Base-by-base conservation (phyloP, 1,284 basidiomycete genomes). In the Sutorius eximius region DNA sequence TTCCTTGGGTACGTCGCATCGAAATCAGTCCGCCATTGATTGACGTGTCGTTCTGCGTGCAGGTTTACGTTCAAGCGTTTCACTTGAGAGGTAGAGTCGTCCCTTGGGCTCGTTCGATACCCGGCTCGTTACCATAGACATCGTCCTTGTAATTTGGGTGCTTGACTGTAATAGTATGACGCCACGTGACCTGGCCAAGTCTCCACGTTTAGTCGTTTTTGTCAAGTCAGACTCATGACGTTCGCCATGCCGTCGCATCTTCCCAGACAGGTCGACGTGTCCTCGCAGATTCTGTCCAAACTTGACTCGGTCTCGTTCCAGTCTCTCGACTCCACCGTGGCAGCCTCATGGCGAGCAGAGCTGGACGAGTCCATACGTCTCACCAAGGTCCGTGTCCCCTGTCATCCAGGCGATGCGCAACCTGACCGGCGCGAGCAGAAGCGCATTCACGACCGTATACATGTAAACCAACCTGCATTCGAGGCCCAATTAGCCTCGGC, bases 41-140 rank as follows among this genome's bases (percentile, higher is more conserved):
- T 63, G 49, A 57, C 18, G 42, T 34, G 50, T 47, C 32, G 48
- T 10, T 18, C 43, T 13, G 5, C 46, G 52, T 53, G 45, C 62
- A 91, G 89, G 55, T 91, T 90, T 69, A 91, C 89, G 18, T 91
- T 91, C 83, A 91, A 89, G 70, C 82, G 89, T 27, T 89, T 89
- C 74, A 81, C 83, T 47, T 81, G 76, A 61, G 45, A 41, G 18
- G 30, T 12, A 48, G 18, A 41, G 11, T 18, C 18, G 27, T 45
- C 51, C 22, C 36, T 56, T 20, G 16, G 8, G n/a, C 16, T 62
- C 33, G 55, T 56, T 41, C 33, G 47, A 70, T 64, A 67, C 70
- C 66, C 49, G 24, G 56, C 49, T 49, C 57, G 49, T 52, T 72
- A 71, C 56, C 58, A 62, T 72, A 69, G 51, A 65, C 58, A 56